Conservation (phyloP, 2,329 filamentous ascomycete genomes). For the Aspergillus eucalypticola region DNA sequence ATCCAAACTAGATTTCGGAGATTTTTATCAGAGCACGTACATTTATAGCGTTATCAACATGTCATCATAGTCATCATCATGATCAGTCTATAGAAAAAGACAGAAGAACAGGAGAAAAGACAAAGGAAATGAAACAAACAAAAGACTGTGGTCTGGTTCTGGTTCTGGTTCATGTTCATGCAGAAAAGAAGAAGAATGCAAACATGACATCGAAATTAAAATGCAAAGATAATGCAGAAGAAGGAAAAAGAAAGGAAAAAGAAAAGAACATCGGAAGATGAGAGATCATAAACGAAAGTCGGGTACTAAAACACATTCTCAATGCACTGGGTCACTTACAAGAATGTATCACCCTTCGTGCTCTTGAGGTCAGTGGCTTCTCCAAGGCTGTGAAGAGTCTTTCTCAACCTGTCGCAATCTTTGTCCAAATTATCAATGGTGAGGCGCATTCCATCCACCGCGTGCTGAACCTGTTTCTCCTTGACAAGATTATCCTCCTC, state of each 20-base stretch:
- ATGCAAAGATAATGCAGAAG: not conserved
- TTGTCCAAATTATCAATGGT: constrained; percentile 53
- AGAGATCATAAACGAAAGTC: constrained; percentile 17
- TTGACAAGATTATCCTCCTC: constrained; percentile 49
- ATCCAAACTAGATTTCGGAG: constrained; percentile 48
- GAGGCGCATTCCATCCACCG: constrained; percentile 46
- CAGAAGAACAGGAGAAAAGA: constrained; percentile 10
- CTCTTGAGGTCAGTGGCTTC: constrained; percentile 55
- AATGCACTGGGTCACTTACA: constrained; percentile 46
- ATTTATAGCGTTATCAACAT: constrained; percentile 40
- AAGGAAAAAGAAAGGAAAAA: constrained; percentile 14
- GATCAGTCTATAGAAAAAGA: constrained; percentile 24
- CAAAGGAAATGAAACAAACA: constrained; percentile 20
- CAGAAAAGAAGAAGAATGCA: not conserved
- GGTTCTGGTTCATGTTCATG: constrained; percentile 14
- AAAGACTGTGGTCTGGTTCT: constrained; percentile 13
- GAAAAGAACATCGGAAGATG: constrained; percentile 11
- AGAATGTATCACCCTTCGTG: constrained; percentile 51
- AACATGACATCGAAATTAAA: not conserved
- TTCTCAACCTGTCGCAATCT: constrained; percentile 53
- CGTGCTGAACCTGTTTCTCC: constrained; percentile 48
- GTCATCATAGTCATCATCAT: constrained; percentile 26
- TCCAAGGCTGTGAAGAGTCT: constrained; percentile 51
- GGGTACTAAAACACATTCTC: constrained; percentile 20
- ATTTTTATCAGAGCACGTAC: constrained; percentile 45